phyloP scores from a whole-genome alignment of 2,329 filamentous ascomycete species.

The Microdochium bolleyi region DNA sequence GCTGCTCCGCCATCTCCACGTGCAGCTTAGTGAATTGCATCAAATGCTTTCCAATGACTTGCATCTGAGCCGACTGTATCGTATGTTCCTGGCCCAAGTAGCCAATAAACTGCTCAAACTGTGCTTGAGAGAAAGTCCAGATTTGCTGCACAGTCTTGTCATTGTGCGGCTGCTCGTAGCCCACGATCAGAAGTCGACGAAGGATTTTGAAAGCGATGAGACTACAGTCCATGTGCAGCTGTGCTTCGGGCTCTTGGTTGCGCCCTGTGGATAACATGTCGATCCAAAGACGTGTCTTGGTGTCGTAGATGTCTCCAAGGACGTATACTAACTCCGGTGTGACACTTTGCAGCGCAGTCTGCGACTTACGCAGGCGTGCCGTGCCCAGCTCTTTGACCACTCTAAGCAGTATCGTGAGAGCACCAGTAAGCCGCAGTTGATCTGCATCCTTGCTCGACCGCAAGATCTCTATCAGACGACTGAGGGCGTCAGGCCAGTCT shows the following conservation, averaged over 20 bases:
- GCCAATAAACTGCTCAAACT: slow-evolving; percentile 69
- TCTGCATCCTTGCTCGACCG: slow-evolving; percentile 49
- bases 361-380: slow-evolving; percentile 65
- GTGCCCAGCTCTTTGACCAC: slow-evolving; percentile 87
- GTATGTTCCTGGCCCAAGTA: slow-evolving; percentile 51
- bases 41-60: slow-evolving; percentile 73
- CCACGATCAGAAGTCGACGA: slow-evolving; percentile 68
- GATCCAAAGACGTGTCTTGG: slow-evolving; percentile 64
- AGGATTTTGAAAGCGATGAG: slow-evolving; percentile 72
- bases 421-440: slow-evolving; percentile 60
- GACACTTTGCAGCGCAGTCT: slow-evolving; percentile 67
- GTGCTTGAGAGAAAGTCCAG: slow-evolving; percentile 70
- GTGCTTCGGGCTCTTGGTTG: slow-evolving; percentile 49
- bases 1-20: slow-evolving; percentile 70
- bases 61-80: slow-evolving; percentile 44
- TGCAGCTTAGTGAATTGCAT: slow-evolving; percentile 90
- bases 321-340: slow-evolving; percentile 80
- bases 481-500: slow-evolving; percentile 66
- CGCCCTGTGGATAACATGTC: slow-evolving; percentile 47
- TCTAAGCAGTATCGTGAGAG: slow-evolving; percentile 70
- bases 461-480: slow-evolving; percentile 55
- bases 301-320: slow-evolving; percentile 69
- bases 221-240: slow-evolving; percentile 66
- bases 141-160: slow-evolving; percentile 69
- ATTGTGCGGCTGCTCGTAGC: slow-evolving; percentile 79